Evolutionary conservation across 345 rosid genomes (phyloP), one percentile per base, ranked within the genome.

Genomic region (Citrus hindsii): DNA sequence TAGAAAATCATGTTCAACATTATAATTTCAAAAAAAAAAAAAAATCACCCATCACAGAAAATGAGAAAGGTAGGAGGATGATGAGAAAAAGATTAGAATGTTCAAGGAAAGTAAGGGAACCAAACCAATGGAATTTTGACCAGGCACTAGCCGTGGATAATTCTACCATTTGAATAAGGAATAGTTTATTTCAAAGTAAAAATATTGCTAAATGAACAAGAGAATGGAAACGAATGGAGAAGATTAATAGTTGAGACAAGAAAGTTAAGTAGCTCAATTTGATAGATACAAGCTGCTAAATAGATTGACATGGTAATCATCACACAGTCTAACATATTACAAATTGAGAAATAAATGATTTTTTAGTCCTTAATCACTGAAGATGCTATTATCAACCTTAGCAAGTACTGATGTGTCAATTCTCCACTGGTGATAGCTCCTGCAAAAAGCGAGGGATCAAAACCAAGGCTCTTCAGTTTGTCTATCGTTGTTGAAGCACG

Each of bases 351-450:
- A 56, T 56, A 24, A 38, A 21, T 32, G n/a, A 33, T 62, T 60
- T 28, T 19, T 40, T 16, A 6, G 27, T 55, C 55, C 38, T 19
- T 27, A 82, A 27, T 22, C 68, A 55, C 19, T 67, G 12, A 80
- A 73, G 6, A 40, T 9, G 55, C 19, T 46, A 28, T 33, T 5
- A 37, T 38, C 71, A 78, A 96, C 98, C 97, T 90, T 66, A 85
- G 90, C 84, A 93, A 79, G 86, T 85, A 89, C 75, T 90, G 94
- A 84, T 95, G 92, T 0, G 99, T 93, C 67, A 95, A 81, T 81
- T 95, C 97, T 78, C 99, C 99, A 67, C 99, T 93, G 4, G 98
- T 93, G 66, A 95, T 87, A 73, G 92, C 94, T 88, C 99, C 97
- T 4, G 80, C 87, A 86, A 95, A 95, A 63, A 92, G 87, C 82